Evolutionary conservation across 345 rosid species (phyloP).

Genomic region (Syzygium oleosum): DNA sequence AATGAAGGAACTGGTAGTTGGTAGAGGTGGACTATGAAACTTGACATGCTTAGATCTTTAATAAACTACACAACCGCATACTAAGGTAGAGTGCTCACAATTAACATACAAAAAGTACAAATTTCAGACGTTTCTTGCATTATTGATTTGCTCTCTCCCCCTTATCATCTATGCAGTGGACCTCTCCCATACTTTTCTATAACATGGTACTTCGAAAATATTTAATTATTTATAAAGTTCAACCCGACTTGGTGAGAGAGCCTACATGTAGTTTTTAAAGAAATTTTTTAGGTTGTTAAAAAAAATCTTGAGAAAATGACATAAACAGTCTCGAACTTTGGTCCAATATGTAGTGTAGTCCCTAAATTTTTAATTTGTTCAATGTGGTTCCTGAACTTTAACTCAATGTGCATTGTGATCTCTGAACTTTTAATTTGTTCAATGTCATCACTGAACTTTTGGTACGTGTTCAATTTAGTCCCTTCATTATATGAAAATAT

Average conservation of each 20-base stretch:
- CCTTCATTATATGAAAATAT: too few relatives aligned
- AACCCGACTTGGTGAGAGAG: neutral
- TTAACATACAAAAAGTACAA: neutral
- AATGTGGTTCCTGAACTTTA: too few relatives aligned
- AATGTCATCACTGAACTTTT: too few relatives aligned
- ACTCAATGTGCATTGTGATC: too few relatives aligned
- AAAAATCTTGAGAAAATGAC: neutral
- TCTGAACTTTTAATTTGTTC: too few relatives aligned
- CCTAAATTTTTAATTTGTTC: too few relatives aligned
- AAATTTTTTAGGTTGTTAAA: neutral
- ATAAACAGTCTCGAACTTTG: too few relatives aligned
- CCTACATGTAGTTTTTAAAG: neutral
- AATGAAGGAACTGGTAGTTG: neutral
- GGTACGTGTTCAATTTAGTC: too few relatives aligned
- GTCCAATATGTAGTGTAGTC: too few relatives aligned
- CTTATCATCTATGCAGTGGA: neutral
- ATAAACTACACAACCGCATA: neutral
- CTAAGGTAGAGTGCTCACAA: neutral
- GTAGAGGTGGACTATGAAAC: neutral
- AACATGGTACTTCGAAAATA: rapidly evolving
- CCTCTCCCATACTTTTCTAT: neutral
- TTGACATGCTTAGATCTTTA: neutral
- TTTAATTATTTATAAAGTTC: neutral
- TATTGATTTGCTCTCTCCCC: neutral
- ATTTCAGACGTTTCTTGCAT: neutral